These are phyloP conservation scores for Magnaporthiopsis poae DNA, from an alignment of 2,329 filamentous ascomycete species.

Conservation along the genomic window DNA sequence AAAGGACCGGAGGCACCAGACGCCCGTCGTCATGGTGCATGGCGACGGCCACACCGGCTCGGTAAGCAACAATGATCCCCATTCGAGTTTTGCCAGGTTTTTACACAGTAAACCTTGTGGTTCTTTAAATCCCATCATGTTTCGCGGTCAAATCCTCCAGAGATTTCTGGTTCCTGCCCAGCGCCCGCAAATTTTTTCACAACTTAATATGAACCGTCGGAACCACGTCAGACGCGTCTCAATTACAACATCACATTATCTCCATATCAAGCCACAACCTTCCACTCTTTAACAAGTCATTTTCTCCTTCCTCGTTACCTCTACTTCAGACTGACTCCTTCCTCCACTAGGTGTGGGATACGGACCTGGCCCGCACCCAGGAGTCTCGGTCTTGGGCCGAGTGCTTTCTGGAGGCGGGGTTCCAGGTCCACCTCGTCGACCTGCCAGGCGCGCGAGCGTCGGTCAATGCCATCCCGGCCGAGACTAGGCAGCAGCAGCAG, in stretches of 20 bases:
- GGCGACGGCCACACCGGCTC: conserved; percentile 11
- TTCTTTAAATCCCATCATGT: neutral
- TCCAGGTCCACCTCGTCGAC: neutral
- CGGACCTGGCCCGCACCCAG: neutral
- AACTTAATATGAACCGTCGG: neutral
- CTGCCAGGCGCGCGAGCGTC: neutral
- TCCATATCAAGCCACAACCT: neutral
- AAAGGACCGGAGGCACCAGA: neutral
- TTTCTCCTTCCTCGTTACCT: neutral
- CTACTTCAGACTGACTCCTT: neutral
- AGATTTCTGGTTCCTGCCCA: too few species aligned
- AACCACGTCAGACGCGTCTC: neutral
- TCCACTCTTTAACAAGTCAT: neutral
- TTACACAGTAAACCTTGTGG: too few species aligned
- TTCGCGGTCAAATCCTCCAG: too few species aligned
- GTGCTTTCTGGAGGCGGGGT: neutral
- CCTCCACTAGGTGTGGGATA: neutral
- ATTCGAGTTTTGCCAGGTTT: neutral
- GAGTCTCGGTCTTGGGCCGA: neutral
- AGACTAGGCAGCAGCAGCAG: neutral
- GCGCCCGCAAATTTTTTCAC: neutral
- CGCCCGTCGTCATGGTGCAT: conserved; percentile 11
- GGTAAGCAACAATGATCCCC: conserved; percentile 1
- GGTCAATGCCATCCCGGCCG: neutral
- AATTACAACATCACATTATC: neutral